Conservation (phyloP, 2,329 filamentous ascomycete species). For the Penicillium sp. region DNA sequence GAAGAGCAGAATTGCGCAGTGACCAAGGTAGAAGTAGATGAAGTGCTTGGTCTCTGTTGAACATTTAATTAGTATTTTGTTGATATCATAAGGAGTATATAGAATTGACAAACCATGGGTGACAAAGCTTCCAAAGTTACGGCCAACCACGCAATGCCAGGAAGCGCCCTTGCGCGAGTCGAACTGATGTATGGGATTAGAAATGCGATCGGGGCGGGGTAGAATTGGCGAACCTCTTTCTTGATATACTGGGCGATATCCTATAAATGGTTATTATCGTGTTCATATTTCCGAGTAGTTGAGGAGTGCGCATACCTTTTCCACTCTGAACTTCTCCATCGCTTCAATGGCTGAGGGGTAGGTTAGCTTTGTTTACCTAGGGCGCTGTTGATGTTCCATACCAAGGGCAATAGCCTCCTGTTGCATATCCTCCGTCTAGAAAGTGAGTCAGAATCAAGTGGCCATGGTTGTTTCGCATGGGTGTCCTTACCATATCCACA, state of each 20-base stretch:
- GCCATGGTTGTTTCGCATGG: slow-evolving; percentile 8
- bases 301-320: slow-evolving; percentile 55
- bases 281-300: neutral
- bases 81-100: neutral
- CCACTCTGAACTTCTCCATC: slow-evolving; percentile 69
- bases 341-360: slow-evolving; percentile 60
- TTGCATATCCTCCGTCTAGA: slow-evolving; percentile 93
- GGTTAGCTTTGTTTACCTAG: slow-evolving; percentile 26
- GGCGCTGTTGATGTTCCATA: slow-evolving; percentile 50
- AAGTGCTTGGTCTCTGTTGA: slow-evolving; percentile 93
- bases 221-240: slow-evolving; percentile 65
- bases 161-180: slow-evolving; percentile 95
- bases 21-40: slow-evolving; percentile 99
- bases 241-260: slow-evolving; percentile 97
- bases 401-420: slow-evolving; percentile 92
- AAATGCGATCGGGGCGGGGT: slow-evolving; percentile 8
- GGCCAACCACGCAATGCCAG: slow-evolving; percentile 98
- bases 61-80: slow-evolving; percentile 9
- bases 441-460: slow-evolving; percentile 14
- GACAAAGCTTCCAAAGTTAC: slow-evolving; percentile 98
- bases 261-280: slow-evolving; percentile 47
- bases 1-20: slow-evolving; percentile 97
- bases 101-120: slow-evolving; percentile 70
- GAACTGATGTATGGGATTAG: slow-evolving; percentile 60
- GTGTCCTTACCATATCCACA: slow-evolving; percentile 81